A percentile compares a stretch with the other conserved stretches of the same genome.
phyloP scores from a whole-genome alignment of 768 basidiomycete genomes.

The Calocybe indica region DNA sequence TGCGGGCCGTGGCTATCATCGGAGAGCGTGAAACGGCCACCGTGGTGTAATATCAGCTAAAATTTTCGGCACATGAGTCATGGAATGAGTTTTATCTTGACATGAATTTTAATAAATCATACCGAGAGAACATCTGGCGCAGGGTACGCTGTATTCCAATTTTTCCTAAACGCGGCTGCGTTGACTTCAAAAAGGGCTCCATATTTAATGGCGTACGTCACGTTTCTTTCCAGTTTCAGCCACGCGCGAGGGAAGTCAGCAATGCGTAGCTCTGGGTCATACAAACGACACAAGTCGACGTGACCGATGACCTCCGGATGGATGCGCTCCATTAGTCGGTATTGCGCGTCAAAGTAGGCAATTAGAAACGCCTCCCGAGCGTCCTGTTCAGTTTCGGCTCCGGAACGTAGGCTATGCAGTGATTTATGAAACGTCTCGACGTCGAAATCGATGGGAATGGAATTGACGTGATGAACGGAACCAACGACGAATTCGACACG shows the following conservation, averaged over 20 bases:
- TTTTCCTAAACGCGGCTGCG: constrained; percentile 87
- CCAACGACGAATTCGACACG: constrained; percentile 88
- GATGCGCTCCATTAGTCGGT: constrained; percentile 58
- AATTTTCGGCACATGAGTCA: not conserved
- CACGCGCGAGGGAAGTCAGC: constrained; percentile 53
- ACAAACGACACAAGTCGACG: constrained; percentile 88
- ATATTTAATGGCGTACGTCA: constrained; percentile 65
- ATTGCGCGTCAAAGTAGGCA: constrained; percentile 85
- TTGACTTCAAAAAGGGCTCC: constrained; percentile 94
- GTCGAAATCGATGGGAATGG: constrained; percentile 92
- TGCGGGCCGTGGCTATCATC: constrained; percentile 95
- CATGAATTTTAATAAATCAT: constrained; percentile 7
- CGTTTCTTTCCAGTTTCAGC: constrained; percentile 67
- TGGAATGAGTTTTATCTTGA: constrained; percentile 4
- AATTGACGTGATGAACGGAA: constrained; percentile 86
- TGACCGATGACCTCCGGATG: constrained; percentile 91
- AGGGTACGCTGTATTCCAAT: constrained; percentile 84
- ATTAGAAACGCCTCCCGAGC: constrained; percentile 44
- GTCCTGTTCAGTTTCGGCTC: constrained; percentile 20
- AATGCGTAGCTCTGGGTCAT: constrained; percentile 57
- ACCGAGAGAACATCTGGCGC: constrained; percentile 73
- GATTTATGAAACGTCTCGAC: constrained; percentile 58
- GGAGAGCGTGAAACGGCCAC: constrained; percentile 79
- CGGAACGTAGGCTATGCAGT: constrained; percentile 32
- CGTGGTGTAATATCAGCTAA: constrained; percentile 65